A percentile compares a stretch with the other conserved stretches of the same genome.
phyloP scores from a whole-genome alignment of 2,329 filamentous ascomycete genomes.

The Passalora sequoiae region DNA sequence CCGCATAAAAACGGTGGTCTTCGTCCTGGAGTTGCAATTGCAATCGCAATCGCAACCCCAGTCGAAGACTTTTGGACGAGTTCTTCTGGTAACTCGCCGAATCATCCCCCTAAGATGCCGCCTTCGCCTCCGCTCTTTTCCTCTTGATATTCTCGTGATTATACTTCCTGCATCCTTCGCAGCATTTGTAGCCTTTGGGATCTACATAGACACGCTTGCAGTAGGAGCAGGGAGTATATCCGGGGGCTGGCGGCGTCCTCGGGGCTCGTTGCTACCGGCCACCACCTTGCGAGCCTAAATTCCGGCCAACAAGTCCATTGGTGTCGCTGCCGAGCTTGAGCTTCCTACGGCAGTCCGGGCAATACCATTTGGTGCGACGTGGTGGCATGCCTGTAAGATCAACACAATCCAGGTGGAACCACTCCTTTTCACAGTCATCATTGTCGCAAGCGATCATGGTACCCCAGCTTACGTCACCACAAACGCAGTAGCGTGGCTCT shows the following conservation, averaged over 20 bases:
- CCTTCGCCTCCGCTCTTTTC: constrained; percentile 6
- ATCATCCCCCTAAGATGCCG: constrained; percentile 5
- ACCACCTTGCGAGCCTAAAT: constrained; percentile 3
- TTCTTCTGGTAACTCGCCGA: constrained; percentile 4
- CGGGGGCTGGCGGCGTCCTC: constrained; percentile 4
- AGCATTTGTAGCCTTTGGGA: constrained; percentile 2
- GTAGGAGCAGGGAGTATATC: constrained; percentile 3
- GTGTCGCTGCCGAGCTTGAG: constrained; percentile 30
- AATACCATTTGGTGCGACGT: constrained; percentile 77
- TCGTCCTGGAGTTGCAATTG: too few relatives aligned
- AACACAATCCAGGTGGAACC: constrained; percentile 80
- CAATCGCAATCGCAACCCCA: too few relatives aligned
- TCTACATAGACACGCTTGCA: constrained; percentile 7
- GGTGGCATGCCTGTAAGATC: constrained; percentile 63
- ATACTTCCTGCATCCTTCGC: constrained; percentile 1
- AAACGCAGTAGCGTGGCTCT: constrained; percentile 72
- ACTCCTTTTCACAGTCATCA: constrained; percentile 70
- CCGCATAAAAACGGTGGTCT: too few relatives aligned
- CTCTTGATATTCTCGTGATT: constrained; percentile 3
- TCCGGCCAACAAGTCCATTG: constrained; percentile 30
- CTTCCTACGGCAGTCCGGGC: constrained; percentile 65
- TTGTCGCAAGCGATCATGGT: constrained; percentile 82
- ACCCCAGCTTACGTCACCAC: constrained; percentile 74
- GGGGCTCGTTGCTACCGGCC: constrained; percentile 6
- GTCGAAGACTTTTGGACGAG: too few relatives aligned